These are phyloP conservation scores for Amaranthus cruentus DNA, from an alignment of 148 eudicot species.

Conservation along the genomic window DNA sequence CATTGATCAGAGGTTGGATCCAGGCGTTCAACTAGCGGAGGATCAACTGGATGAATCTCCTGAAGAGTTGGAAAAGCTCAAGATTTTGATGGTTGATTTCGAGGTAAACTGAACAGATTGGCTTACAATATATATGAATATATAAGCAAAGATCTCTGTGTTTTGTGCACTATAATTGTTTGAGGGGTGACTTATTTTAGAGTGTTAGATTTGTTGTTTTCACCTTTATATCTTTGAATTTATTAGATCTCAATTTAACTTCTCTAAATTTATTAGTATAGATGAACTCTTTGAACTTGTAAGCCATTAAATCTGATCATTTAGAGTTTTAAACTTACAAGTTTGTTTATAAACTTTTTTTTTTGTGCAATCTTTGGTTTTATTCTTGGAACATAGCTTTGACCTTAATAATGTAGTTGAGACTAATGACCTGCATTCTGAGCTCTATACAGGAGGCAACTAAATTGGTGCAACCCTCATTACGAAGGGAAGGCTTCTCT, in stretches of 20 bases:
- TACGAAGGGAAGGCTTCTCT: constrained; percentile 81
- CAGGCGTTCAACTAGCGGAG: constrained; percentile 26
- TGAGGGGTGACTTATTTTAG: no score
- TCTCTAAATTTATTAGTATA: background rate
- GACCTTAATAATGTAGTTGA: background rate
- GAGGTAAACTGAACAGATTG: constrained; percentile 42
- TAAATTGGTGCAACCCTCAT: constrained; percentile 74
- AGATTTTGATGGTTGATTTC: constrained; percentile 67
- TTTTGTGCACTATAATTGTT: background rate
- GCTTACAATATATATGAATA: no score
- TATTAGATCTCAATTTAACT: no score
- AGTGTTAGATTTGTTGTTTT: no score
- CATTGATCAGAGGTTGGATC: constrained; percentile 42
- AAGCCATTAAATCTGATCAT: background rate
- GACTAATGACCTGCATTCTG: background rate
- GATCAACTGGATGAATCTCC: constrained; percentile 59
- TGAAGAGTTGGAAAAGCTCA: constrained; percentile 55
- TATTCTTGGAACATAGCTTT: constrained; percentile 37
- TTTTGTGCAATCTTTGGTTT: background rate
- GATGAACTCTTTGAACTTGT: background rate
- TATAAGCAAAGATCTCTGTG: background rate
- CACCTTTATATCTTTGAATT: background rate
- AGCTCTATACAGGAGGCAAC: constrained; percentile 43
- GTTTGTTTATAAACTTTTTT: no score
- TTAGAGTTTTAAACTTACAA: background rate